Base-by-base conservation (phyloP, 1,284 basidiomycete species). In the Leccinum laetum region DNA sequence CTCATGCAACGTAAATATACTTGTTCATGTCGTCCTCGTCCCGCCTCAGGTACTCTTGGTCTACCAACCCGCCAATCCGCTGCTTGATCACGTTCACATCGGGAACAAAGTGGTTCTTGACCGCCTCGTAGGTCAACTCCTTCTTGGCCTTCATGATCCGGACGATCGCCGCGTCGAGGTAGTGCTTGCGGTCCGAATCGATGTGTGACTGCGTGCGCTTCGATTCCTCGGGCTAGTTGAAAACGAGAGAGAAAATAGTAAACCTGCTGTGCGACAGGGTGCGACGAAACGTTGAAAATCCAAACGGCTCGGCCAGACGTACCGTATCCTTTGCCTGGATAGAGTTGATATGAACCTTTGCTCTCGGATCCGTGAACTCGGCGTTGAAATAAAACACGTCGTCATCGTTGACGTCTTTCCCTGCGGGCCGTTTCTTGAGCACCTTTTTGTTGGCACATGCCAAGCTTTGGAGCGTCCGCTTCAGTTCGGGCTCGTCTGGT, bases 121-220 rank as follows among this genome's bases (percentile, higher is more conserved):
- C 92, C 6, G 90, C 87, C 57, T 95, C 92, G 72, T 91, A 91
- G 67, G 73, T 81, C 80, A 86, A 85, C 75, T 90, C 90, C 80
- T 96, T 98, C 71, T 88, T 86, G 3, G 88, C 89, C 77, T 98
- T 98, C 95, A 98, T 96, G 73, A 97, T 90, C 3, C 95, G 89
- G 44, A 98, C 95, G 69, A 98, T 96, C 6, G 96, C 95, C 0
- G 96, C 95, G 71, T 99, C 96, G 29, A 99, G 82, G 61, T 92
- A 88, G 67, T 91, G 86, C 67, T 92, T 91, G 65, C 97, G 88
- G 77, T 98, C 95, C 44, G 91, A 86, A 66, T 96, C 91, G 53
- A 99, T 95, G 52, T 91, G 86, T 16, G 85, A 85, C 72, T 95
- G 93, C 8, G 95, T 97, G 68, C 89, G 86, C 69, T 87, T 86